These are phyloP conservation scores for Arthroderma sp. DNA, from an alignment of 2,329 filamentous ascomycete species.

Conservation along the genomic window DNA sequence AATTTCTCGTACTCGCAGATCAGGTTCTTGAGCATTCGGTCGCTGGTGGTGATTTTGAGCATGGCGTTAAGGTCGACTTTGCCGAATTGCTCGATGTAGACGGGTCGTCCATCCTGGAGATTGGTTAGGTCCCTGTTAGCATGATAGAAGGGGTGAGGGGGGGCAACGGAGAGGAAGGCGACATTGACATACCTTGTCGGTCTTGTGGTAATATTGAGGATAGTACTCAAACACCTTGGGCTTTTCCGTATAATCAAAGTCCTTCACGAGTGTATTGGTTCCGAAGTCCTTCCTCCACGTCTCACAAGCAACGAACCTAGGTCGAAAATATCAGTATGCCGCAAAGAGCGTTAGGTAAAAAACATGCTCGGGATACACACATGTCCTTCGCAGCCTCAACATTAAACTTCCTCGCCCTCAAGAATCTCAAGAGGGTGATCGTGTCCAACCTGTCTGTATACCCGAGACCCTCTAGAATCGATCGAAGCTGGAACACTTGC, in stretches of 20 bases:
- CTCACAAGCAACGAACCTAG: slow-evolving; percentile 80
- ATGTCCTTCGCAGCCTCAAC: slow-evolving; percentile 73
- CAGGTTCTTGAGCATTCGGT: slow-evolving; percentile 93
- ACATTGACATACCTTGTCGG: slow-evolving; percentile 33
- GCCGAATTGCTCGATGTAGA: slow-evolving; percentile 94
- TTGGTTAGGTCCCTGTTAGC: too few species aligned
- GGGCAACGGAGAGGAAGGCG: background rate
- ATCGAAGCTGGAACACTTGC: slow-evolving; percentile 71
- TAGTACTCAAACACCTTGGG: slow-evolving; percentile 77
- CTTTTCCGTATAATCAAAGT: slow-evolving; percentile 82
- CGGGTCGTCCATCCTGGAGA: slow-evolving; percentile 73
- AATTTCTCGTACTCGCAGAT: slow-evolving; percentile 97
- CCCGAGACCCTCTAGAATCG: slow-evolving; percentile 70
- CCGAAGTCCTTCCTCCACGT: slow-evolving; percentile 81
- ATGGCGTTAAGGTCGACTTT: slow-evolving; percentile 82
- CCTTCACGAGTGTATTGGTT: slow-evolving; percentile 66
- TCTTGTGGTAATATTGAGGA: slow-evolving; percentile 96
- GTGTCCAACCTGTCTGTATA: slow-evolving; percentile 80
- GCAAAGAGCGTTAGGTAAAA: background rate
- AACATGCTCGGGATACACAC: slow-evolving; percentile 40
- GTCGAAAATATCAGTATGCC: slow-evolving; percentile 1
- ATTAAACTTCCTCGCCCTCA: slow-evolving; percentile 91
- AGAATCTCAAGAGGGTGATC: slow-evolving; percentile 79
- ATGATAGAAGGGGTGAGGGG: background rate
- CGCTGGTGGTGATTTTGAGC: slow-evolving; percentile 81